Evolutionary conservation across 179 eudicot species (phyloP).

Genomic region (Gypsophila paniculata): DNA sequence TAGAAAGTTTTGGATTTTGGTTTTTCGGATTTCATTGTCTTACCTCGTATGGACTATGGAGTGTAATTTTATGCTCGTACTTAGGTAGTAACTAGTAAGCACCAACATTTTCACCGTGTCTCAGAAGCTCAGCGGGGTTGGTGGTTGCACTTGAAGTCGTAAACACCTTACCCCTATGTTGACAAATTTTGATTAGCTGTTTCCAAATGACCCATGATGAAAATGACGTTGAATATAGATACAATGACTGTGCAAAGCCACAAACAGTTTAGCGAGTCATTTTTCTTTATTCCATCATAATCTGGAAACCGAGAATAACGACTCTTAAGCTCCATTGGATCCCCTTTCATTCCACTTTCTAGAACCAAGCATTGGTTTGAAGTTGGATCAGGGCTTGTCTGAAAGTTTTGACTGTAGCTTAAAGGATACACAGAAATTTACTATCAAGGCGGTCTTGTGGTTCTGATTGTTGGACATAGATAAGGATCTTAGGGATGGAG

Average conservation of each 20-base stretch:
- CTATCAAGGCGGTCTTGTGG: constrained; percentile 1
- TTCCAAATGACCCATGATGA: not conserved
- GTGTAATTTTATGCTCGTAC: not conserved
- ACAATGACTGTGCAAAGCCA: not conserved
- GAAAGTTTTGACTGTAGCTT: not conserved
- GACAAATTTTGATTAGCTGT: not conserved
- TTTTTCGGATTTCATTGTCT: not conserved
- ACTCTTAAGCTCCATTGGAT: not conserved
- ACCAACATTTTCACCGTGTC: not conserved
- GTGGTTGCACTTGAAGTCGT: no score
- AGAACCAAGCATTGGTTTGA: constrained; percentile 1
- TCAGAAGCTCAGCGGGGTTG: no score
- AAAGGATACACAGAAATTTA: not conserved
- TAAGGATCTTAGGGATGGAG: constrained; percentile 4
- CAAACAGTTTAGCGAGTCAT: not conserved
- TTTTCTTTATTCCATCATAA: not conserved
- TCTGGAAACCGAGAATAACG: not conserved
- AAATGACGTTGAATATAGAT: no score
- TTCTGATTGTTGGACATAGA: not conserved
- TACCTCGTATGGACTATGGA: no score
- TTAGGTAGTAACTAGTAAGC: not conserved
- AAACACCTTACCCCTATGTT: no score
- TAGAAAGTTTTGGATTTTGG: constrained; percentile 25
- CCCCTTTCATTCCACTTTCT: not conserved
- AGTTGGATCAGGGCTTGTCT: constrained; percentile 16